Conservation (phyloP, 139 green algal species). For the Asterochloris erici region DNA sequence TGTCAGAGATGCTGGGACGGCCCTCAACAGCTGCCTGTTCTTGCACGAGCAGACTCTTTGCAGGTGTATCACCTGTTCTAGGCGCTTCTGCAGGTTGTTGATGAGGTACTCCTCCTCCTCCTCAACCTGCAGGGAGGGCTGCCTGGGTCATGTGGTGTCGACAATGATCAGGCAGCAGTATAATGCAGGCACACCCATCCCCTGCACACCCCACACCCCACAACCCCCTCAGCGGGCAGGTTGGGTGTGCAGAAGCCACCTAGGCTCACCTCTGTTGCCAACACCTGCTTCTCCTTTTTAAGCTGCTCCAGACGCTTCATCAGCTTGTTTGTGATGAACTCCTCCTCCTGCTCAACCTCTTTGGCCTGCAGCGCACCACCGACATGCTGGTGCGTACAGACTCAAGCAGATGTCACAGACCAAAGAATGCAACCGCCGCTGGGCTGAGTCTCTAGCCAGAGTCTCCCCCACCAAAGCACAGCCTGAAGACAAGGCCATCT, state of each 20-base stretch:
- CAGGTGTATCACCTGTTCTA: conserved; percentile 48
- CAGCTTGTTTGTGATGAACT: conserved; percentile 78
- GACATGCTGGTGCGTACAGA: neutral
- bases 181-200: too few relatives aligned
- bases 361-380: conserved; percentile 33
- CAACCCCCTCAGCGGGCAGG: too few relatives aligned
- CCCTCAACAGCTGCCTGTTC: too few relatives aligned
- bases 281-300: conserved; percentile 66
- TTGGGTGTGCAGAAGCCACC: neutral
- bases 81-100: conserved; percentile 74
- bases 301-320: conserved; percentile 77
- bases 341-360: conserved; percentile 73
- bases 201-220: neutral
- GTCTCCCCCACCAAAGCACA: neutral
- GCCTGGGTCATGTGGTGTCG: neutral
- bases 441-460: neutral
- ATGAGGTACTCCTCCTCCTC: conserved; percentile 78
- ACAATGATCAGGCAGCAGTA: neutral
- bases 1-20: too few relatives aligned
- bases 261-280: conserved; percentile 56
- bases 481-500: too few relatives aligned
- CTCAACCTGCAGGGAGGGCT: conserved; percentile 48
- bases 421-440: neutral
- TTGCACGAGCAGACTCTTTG: too few relatives aligned
- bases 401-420: neutral